Evolutionary conservation across 345 rosid genomes (phyloP), one percentile per base, ranked within the genome.

Genomic region (Hirschfeldia incana): DNA sequence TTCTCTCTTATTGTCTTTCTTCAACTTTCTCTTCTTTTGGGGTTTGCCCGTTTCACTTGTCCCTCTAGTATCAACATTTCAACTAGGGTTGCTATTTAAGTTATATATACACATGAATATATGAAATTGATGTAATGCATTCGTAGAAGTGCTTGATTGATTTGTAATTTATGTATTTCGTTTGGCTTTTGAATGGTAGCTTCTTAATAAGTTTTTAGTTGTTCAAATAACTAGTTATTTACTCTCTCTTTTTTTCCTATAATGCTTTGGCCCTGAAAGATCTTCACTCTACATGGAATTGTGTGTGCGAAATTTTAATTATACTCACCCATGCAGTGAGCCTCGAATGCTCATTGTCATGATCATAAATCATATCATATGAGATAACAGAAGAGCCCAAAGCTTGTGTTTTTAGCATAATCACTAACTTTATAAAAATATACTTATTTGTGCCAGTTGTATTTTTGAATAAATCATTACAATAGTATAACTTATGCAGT

Each of bases 111-210:
- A 78, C 59, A 63, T 62, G 44, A 28, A 34, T 71, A 65, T 65
- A 71, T 37, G 61, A 71, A 29, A 55, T n/a, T 78, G 59, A 65
- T 72, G 65, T 78, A 37, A 65, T 65, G 76, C 53, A 65, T 72
- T 67, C 67, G 13, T 57, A 37, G 81, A 37, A 64, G 64, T 71
- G 76, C 76, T 70, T 51, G 5, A 62, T 49, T 69, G 15, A 15
- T 70, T 69, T 70, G 11, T 51, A 10, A 12, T 36, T 65, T 29
- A 42, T 30, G 17, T 29, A 32, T 71, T 13, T 44, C 15, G 1
- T 44, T 42, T 66, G 60, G 17, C 28, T 37, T 64, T 72, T n/a
- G 30, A 72, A 58, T 65, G 21, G 29, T 57, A 57, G 29, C 39
- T 64, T 78, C 59, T 65, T 0, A 16, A 55, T 57, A 30, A n/a